These are phyloP conservation scores for Mycosphaerelloides madeirae DNA, from an alignment of 2,329 filamentous ascomycete species.

Conservation along the genomic window DNA sequence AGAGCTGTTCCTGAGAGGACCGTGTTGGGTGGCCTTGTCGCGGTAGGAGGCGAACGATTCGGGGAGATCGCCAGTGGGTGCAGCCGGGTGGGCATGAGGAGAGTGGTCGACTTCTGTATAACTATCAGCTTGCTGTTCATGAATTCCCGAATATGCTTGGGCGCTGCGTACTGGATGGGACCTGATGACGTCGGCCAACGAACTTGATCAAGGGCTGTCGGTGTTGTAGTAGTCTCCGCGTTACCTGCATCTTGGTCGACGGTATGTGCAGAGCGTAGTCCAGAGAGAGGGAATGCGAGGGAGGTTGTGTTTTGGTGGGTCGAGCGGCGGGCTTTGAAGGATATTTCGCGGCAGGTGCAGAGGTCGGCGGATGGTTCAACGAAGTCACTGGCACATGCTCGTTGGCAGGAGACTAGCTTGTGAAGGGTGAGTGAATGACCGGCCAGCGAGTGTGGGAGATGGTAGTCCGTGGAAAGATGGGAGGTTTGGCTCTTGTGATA, in stretches of 20 bases:
- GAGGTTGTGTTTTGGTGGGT: neutral
- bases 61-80: constrained; percentile 62
- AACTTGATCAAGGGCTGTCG: constrained; percentile 51
- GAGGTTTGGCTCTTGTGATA: too few species aligned
- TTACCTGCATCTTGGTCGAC: constrained; percentile 40
- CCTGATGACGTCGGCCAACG: constrained; percentile 43
- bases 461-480: too few species aligned
- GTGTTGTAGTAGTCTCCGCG: constrained; percentile 42
- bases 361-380: too few species aligned
- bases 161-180: constrained; percentile 39
- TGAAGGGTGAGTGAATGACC: too few species aligned
- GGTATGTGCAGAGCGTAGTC: neutral
- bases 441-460: too few species aligned
- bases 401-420: too few species aligned
- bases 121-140: neutral
- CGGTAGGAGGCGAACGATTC: constrained; percentile 71
- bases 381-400: too few species aligned
- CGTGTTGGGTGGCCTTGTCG: constrained; percentile 72
- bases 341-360: too few species aligned
- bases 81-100: constrained; percentile 67
- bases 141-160: neutral
- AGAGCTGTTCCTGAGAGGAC: constrained; percentile 52
- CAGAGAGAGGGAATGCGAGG: neutral
- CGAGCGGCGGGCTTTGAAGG: too few species aligned
- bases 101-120: constrained; percentile 66